These are phyloP conservation scores for Artomyces pyxidatus DNA, from an alignment of 768 basidiomycete species.

Conservation along the genomic window DNA sequence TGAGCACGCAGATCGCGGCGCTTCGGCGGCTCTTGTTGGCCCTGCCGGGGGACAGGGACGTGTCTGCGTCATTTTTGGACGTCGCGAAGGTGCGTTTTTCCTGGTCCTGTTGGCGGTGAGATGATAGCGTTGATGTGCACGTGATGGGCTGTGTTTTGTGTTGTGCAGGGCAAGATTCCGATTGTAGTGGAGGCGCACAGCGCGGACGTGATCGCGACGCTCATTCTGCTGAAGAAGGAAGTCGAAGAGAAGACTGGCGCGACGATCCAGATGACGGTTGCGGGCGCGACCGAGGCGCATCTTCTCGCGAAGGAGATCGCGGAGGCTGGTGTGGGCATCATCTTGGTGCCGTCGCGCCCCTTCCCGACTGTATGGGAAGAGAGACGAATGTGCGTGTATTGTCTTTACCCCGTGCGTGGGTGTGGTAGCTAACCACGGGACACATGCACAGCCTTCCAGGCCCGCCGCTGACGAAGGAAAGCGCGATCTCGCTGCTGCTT, in stretches of 20 bases:
- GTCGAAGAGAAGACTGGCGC: constrained; percentile 37
- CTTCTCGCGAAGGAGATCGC: constrained; percentile 68
- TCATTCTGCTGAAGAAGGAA: constrained; percentile 58
- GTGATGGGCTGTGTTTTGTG: background rate
- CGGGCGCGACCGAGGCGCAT: constrained; percentile 60
- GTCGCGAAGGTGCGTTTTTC: constrained; percentile 34
- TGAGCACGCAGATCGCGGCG: constrained; percentile 61
- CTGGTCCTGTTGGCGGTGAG: background rate
- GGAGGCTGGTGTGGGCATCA: constrained; percentile 58
- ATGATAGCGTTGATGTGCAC: background rate
- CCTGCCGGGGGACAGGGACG: constrained; percentile 19
- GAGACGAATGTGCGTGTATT: constrained; percentile 44
- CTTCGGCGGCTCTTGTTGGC: constrained; percentile 44
- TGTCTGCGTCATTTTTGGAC: constrained; percentile 33
- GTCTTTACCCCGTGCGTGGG: background rate
- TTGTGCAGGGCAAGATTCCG: constrained; percentile 41
- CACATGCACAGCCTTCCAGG: constrained; percentile 50
- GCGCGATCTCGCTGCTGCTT: constrained; percentile 51
- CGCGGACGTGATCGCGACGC: constrained; percentile 61
- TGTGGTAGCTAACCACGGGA: background rate
- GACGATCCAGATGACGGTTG: constrained; percentile 40
- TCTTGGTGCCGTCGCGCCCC: constrained; percentile 57
- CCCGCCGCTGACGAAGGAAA: constrained; percentile 59
- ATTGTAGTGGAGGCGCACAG: constrained; percentile 56
- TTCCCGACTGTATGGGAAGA: constrained; percentile 70